A percentile compares a stretch with the other conserved stretches of the same genome.
Evolutionary conservation across 345 rosid genomes (phyloP).

Genomic region (Geranium brycei): DNA sequence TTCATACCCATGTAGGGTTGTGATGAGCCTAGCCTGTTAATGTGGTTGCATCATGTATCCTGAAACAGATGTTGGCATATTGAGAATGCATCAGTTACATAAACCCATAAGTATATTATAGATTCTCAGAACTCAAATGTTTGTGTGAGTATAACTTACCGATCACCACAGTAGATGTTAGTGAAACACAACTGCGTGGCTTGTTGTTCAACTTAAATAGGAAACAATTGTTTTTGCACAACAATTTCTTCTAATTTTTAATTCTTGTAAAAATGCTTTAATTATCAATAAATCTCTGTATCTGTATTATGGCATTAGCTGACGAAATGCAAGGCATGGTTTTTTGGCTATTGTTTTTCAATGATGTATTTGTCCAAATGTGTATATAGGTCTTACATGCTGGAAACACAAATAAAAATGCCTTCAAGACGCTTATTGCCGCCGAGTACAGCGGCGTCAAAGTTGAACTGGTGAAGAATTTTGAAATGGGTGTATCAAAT

Average conservation of each 20-base stretch:
- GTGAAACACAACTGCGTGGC: not conserved
- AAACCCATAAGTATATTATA: too few relatives aligned
- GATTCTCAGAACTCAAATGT: not conserved
- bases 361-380: not conserved
- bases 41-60: too few relatives aligned
- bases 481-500: conserved; percentile 72
- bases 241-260: not conserved
- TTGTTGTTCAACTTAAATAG: not conserved
- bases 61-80: too few relatives aligned
- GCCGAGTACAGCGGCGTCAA: conserved; percentile 74
- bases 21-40: too few relatives aligned
- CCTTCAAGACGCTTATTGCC: conserved; percentile 52
- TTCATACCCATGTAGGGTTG: too few relatives aligned
- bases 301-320: not conserved
- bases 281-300: not conserved
- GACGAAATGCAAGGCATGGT: too few relatives aligned
- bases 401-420: conserved; percentile 45
- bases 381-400: conserved; percentile 41
- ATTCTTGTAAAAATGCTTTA: not conserved
- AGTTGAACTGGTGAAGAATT: conserved; percentile 42
- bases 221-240: not conserved
- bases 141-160: not conserved
- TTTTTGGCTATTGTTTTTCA: not conserved
- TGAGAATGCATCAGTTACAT: too few relatives aligned
- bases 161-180: too few relatives aligned